A percentile compares a stretch with the other conserved stretches of the same genome.
phyloP scores from a whole-genome alignment of 2,329 filamentous ascomycete genomes.

The Arthrobotrys entomopaga region DNA sequence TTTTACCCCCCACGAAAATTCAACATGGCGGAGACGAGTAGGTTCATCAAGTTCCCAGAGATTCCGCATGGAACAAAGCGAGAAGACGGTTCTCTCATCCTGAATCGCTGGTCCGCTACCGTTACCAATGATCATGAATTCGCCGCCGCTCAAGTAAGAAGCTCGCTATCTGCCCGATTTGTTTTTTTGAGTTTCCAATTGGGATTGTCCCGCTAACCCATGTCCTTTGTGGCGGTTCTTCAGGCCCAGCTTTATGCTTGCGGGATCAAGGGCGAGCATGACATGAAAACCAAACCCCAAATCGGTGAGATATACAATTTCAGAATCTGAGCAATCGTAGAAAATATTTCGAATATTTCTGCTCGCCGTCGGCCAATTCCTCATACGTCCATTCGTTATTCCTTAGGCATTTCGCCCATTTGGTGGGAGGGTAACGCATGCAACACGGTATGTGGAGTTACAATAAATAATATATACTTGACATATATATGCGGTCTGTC shows the following conservation, averaged over 20 bases:
- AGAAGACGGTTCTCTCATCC: constrained; percentile 69
- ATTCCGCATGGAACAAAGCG: constrained; percentile 58
- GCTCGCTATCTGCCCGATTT: neutral
- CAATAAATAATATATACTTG: too few relatives aligned
- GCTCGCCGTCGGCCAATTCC: constrained; percentile 1
- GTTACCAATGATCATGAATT: constrained; percentile 88
- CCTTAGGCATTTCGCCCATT: constrained; percentile 74
- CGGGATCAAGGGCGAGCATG: constrained; percentile 81
- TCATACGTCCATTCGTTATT: constrained; percentile 9
- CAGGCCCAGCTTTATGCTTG: constrained; percentile 95
- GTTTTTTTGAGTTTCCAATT: neutral
- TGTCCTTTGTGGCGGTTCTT: constrained; percentile 9
- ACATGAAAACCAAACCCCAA: constrained; percentile 90
- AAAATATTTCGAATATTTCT: constrained; percentile 10
- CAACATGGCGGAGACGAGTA: constrained; percentile 49
- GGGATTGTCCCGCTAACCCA: constrained; percentile 33
- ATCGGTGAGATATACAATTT: constrained; percentile 70
- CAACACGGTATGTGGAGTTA: constrained; percentile 71
- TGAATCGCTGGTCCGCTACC: constrained; percentile 87
- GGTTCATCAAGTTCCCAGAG: constrained; percentile 58
- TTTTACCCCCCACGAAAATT: neutral
- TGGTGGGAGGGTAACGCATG: constrained; percentile 99
- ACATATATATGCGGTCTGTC: too few relatives aligned
- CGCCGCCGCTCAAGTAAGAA: constrained; percentile 81
- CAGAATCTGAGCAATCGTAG: constrained; percentile 75